These are phyloP conservation scores for Pseudogymnoascus sp. DNA, from an alignment of 2,329 filamentous ascomycete genomes.

Conservation along the genomic window DNA sequence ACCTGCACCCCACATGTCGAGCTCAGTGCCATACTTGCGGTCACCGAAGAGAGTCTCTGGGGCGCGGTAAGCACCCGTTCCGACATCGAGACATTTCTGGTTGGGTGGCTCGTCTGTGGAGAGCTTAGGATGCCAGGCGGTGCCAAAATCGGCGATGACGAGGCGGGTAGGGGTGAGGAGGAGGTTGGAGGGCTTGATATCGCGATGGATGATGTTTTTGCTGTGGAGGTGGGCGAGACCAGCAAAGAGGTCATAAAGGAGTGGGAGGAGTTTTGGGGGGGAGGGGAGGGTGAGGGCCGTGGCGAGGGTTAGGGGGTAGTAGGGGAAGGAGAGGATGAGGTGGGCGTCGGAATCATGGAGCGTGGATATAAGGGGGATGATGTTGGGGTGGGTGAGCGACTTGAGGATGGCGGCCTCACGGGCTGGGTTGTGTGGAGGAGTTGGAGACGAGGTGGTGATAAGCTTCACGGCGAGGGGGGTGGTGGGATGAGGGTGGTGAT, in stretches of 20 bases:
- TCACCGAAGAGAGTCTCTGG: constrained; percentile 88
- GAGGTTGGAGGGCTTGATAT: constrained; percentile 89
- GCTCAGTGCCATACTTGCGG: constrained; percentile 57
- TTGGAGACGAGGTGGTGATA: constrained; percentile 59
- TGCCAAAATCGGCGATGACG: constrained; percentile 71
- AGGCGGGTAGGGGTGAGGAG: constrained; percentile 70
- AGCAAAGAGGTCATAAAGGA: constrained; percentile 60
- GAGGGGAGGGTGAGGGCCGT: constrained; percentile 43
- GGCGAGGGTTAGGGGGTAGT: constrained; percentile 65
- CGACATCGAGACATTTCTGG: constrained; percentile 82
- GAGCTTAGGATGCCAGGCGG: constrained; percentile 67
- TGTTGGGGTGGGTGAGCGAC: constrained; percentile 46
- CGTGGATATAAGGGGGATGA: constrained; percentile 64
- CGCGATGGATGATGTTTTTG: constrained; percentile 77
- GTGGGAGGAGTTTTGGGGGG: constrained; percentile 30
- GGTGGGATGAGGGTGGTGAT: constrained; percentile 50
- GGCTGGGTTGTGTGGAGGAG: constrained; percentile 73
- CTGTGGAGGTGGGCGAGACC: constrained; percentile 66
- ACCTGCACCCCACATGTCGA: constrained; percentile 89
- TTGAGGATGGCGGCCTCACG: constrained; percentile 72
- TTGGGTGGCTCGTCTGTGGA: constrained; percentile 53
- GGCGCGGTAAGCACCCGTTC: constrained; percentile 82
- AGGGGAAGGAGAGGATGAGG: constrained; percentile 79
- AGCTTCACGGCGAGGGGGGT: constrained; percentile 69
- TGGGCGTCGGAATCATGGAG: constrained; percentile 65